phyloP scores from a whole-genome alignment of 441 rosid genomes.

The Croton laevigatus region DNA sequence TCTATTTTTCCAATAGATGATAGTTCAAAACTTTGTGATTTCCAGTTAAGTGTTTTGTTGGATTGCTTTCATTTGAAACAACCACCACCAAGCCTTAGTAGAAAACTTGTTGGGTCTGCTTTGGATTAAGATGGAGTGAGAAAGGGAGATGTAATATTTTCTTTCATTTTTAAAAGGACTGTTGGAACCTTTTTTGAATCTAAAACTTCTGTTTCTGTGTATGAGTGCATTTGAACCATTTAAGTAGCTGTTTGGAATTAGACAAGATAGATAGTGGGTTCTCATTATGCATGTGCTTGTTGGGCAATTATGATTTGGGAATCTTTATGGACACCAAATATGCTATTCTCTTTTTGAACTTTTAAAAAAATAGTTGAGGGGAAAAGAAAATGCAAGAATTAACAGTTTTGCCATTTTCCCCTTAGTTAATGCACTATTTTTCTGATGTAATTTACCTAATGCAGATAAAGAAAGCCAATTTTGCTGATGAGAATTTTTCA shows the following conservation, averaged over 20 bases:
- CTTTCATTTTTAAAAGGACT: neutral
- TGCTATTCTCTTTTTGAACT: neutral
- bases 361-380: neutral
- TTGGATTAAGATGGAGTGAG: neutral
- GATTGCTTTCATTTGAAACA: neutral
- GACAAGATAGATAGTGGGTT: neutral
- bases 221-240: neutral
- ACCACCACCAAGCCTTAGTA: no score
- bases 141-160: neutral
- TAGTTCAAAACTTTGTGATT: neutral
- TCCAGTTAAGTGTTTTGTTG: neutral
- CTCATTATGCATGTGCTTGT: neutral
- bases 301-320: neutral
- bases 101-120: neutral
- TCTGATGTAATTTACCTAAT: constrained; percentile 23
- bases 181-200: neutral
- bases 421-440: neutral
- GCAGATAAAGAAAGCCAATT: constrained; percentile 91
- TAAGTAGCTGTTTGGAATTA: neutral
- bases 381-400: neutral
- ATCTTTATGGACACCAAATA: neutral
- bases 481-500: constrained; percentile 79
- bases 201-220: neutral
- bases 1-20: neutral
- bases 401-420: neutral